These are phyloP conservation scores for Chaetomiaceae sp. DNA, from an alignment of 2,329 filamentous ascomycete species.

Conservation along the genomic window DNA sequence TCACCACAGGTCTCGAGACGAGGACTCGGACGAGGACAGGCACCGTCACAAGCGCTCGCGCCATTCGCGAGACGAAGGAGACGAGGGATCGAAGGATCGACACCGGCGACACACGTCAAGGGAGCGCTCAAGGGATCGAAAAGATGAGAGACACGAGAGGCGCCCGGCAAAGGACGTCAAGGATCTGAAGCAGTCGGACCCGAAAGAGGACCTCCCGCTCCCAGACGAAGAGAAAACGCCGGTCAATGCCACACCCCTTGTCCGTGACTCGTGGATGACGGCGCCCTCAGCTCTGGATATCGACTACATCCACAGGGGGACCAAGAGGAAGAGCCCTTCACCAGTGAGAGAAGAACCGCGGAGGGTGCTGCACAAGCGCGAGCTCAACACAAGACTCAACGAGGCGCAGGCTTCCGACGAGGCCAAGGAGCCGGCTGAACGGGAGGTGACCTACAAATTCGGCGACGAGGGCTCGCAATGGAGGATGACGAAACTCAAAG, in stretches of 20 bases:
- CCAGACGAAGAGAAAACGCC: conserved; percentile 46
- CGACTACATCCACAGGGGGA: conserved; percentile 69
- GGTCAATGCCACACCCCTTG: conserved; percentile 37
- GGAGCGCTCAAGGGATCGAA: conserved; percentile 24
- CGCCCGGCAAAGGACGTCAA: conserved; percentile 33
- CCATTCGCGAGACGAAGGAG: conserved; percentile 48
- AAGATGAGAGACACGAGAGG: conserved; percentile 25
- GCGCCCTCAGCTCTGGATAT: conserved; percentile 76
- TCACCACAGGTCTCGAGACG: conserved; percentile 34
- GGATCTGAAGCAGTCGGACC: conserved; percentile 41
- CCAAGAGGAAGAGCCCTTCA: conserved; percentile 50
- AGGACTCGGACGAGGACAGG: conserved; percentile 44
- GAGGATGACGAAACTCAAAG: conserved; percentile 93
- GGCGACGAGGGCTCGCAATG: conserved; percentile 87
- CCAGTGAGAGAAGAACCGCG: conserved; percentile 60
- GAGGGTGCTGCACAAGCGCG: conserved; percentile 70
- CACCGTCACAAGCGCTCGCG: conserved; percentile 64
- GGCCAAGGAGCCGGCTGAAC: conserved; percentile 49
- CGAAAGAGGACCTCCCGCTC: conserved; percentile 47
- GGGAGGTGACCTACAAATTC: conserved; percentile 75
- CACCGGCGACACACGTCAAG: conserved; percentile 43
- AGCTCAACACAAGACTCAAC: conserved; percentile 65
- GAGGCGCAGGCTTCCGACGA: conserved; percentile 57
- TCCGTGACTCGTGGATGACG: conserved; percentile 93
- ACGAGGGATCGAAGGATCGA: conserved; percentile 23